These are phyloP conservation scores for Candida albicans DNA, from an alignment of 1,139 yeast species.

Conservation along the genomic window DNA sequence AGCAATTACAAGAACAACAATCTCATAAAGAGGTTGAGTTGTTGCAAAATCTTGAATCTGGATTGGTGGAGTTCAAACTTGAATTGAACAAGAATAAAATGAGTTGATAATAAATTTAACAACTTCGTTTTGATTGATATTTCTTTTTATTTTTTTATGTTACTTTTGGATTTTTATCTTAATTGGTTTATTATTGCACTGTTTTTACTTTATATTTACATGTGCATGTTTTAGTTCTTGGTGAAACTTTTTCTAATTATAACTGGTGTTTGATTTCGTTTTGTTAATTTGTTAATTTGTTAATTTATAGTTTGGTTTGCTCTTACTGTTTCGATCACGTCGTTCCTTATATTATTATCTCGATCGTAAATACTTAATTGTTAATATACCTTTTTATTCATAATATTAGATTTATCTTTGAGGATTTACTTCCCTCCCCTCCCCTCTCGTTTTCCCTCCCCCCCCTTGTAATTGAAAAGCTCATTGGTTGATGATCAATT, in stretches of 20 bases:
- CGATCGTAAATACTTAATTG: conserved; percentile 5
- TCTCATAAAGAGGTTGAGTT: conserved; percentile 15
- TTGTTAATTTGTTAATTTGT: background rate
- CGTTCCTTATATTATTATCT: conserved; percentile 3
- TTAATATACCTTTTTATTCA: conserved; percentile 1
- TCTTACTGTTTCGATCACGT: conserved; percentile 2
- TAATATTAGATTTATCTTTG: background rate
- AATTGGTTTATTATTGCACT: too few species aligned
- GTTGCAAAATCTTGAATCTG: conserved; percentile 36
- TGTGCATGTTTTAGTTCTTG: background rate
- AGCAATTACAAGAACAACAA: conserved; percentile 8
- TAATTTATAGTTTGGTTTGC: background rate
- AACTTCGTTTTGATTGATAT: background rate
- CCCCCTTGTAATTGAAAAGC: too few species aligned
- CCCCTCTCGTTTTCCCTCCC: too few species aligned
- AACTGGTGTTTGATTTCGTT: background rate
- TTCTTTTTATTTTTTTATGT: background rate
- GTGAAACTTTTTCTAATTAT: background rate
- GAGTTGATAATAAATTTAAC: background rate
- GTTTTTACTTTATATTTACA: background rate
- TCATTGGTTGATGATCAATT: too few species aligned
- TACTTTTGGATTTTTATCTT: background rate
- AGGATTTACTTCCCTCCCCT: too few species aligned
- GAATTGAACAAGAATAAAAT: conserved; percentile 16
- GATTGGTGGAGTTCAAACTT: conserved; percentile 39